A percentile compares a stretch with the other conserved stretches of the same genome.
Conservation (phyloP, 306 rosid genomes). For the Astragalus membranaceus region DNA sequence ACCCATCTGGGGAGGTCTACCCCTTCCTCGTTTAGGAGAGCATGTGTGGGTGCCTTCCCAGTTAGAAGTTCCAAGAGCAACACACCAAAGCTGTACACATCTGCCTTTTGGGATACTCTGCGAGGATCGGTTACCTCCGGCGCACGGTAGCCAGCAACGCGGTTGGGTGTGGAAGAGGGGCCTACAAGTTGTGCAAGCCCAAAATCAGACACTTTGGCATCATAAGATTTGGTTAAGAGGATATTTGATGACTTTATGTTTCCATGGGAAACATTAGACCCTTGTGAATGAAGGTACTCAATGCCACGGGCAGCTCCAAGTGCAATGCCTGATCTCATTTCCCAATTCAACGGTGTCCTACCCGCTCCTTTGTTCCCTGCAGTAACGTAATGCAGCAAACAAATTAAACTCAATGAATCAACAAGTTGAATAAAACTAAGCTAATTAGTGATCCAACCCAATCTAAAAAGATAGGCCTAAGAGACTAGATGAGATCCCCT, state of each 20-base stretch:
- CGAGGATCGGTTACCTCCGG: constrained; percentile 68
- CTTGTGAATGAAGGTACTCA: constrained; percentile 53
- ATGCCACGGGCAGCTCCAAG: constrained; percentile 67
- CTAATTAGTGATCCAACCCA: background rate
- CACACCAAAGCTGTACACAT: constrained; percentile 68
- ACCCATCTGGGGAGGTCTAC: constrained; percentile 77
- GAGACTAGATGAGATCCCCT: background rate
- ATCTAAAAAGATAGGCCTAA: background rate
- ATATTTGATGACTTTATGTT: constrained; percentile 62
- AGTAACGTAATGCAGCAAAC: background rate
- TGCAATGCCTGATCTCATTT: constrained; percentile 53
- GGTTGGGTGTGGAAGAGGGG: constrained; percentile 52
- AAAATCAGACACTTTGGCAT: constrained; percentile 63
- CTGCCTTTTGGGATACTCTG: constrained; percentile 64
- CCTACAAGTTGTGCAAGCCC: constrained; percentile 64
- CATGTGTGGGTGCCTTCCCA: constrained; percentile 65
- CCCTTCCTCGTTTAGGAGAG: constrained; percentile 59
- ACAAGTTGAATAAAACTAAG: background rate
- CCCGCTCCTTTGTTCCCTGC: constrained; percentile 65
- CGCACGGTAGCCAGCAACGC: constrained; percentile 61
- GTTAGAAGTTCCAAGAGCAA: constrained; percentile 66
- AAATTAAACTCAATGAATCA: background rate
- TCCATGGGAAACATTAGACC: constrained; percentile 62
- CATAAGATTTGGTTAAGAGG: constrained; percentile 49
- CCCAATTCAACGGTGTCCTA: constrained; percentile 66